Percentiles rank a stretch among this genome's conserved stretches.
These are phyloP conservation scores for Collybia mongolica DNA, from an alignment of 768 basidiomycete species.

Conservation along the genomic window DNA sequence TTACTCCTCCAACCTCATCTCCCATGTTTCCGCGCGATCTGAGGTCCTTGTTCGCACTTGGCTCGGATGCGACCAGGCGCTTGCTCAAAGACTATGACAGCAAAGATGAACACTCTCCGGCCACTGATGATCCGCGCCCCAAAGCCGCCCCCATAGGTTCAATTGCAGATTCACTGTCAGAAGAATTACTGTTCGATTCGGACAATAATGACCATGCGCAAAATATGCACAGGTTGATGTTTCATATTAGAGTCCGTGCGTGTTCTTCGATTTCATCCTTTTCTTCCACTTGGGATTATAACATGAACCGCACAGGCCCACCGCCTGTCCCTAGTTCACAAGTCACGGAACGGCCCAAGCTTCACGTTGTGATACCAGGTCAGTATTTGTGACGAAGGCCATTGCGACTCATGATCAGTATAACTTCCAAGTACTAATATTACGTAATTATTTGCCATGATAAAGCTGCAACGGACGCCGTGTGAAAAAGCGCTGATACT, in stretches of 20 bases:
- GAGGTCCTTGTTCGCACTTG: constrained; percentile 41
- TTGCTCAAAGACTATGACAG: constrained; percentile 47
- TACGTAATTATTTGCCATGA: too few species aligned
- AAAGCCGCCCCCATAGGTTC: neutral
- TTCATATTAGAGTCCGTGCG: constrained; percentile 43
- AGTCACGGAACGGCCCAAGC: neutral
- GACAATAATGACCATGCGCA: constrained; percentile 20
- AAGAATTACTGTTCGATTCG: too few species aligned
- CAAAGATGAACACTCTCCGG: constrained; percentile 20
- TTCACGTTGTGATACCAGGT: constrained; percentile 2
- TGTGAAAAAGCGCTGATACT: too few species aligned
- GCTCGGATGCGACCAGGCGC: constrained; percentile 34
- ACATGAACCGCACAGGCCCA: too few species aligned
- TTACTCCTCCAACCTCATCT: constrained; percentile 37
- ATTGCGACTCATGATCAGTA: too few species aligned
- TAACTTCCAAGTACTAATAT: too few species aligned
- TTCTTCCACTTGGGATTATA: neutral
- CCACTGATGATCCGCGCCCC: constrained; percentile 17
- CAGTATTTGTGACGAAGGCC: too few species aligned
- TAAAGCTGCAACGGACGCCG: too few species aligned
- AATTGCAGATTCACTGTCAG: neutral
- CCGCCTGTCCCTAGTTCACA: neutral
- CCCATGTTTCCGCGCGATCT: constrained; percentile 48
- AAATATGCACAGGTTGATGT: constrained; percentile 45
- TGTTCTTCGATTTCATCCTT: constrained; percentile 6